Conservation (phyloP, 139 green algal genomes). For the Gonium pectorale region DNA sequence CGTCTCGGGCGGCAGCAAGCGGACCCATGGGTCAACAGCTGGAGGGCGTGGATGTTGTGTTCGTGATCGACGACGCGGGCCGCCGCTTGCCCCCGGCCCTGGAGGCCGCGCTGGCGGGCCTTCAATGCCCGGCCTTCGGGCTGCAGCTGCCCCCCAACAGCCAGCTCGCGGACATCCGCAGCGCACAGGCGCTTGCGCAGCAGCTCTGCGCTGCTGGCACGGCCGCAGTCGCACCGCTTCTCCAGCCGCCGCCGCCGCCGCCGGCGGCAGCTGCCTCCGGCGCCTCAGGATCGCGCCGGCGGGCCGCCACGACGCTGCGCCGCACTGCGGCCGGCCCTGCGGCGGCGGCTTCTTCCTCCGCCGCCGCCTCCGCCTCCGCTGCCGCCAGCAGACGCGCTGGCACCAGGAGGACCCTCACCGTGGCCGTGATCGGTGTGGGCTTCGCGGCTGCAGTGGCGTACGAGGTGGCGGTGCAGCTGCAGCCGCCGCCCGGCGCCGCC, state of each 20-base stretch:
- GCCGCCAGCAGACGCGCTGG: neutral
- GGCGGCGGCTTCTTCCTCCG: conserved; percentile 7
- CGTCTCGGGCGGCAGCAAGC: neutral
- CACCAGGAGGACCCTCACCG: neutral
- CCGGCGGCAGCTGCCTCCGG: neutral
- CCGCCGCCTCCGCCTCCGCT: conserved; percentile 1
- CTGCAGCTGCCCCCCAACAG: conserved; percentile 43
- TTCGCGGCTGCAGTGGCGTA: conserved; percentile 72
- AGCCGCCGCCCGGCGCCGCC: neutral
- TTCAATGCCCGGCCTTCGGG: conserved; percentile 35
- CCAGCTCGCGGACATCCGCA: conserved; percentile 12
- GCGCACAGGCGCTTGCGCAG: conserved; percentile 11
- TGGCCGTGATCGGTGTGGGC: conserved; percentile 70
- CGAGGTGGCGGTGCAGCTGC: conserved; percentile 78
- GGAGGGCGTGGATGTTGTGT: conserved; percentile 2
- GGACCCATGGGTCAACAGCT: neutral
- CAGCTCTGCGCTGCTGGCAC: neutral
- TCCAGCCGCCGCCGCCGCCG: neutral
- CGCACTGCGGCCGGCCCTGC: neutral
- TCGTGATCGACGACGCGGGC: conserved; percentile 42
- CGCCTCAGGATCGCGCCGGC: neutral
- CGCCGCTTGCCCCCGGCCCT: conserved; percentile 36
- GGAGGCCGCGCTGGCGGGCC: conserved; percentile 35
- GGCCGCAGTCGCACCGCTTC: neutral
- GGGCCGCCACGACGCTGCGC: neutral